phyloP scores from a whole-genome alignment of 2,329 filamentous ascomycete genomes.

The Lachnellula occidentalis region DNA sequence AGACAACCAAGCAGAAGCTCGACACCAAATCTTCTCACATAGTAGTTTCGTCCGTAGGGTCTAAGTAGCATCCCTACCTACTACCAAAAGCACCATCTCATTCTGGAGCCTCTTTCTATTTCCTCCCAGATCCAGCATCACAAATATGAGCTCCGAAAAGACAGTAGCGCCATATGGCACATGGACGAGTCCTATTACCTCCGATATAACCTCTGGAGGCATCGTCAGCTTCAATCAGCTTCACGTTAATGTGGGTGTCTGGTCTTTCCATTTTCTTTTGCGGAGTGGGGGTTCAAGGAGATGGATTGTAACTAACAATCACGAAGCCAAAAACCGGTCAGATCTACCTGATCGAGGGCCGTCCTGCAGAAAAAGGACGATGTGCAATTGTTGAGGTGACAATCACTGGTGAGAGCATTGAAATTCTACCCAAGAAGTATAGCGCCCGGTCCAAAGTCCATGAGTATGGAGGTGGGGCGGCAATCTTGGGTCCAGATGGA shows the following conservation, averaged over 20 bases:
- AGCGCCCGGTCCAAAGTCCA: constrained; percentile 44
- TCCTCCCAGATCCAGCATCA: no score
- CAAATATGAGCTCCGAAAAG: constrained; percentile 6
- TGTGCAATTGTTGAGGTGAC: constrained; percentile 40
- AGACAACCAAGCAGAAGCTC: no score
- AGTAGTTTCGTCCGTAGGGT: no score
- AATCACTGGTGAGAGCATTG: constrained; percentile 28
- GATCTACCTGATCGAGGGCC: constrained; percentile 34
- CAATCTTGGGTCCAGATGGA: constrained; percentile 35
- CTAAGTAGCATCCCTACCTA: no score
- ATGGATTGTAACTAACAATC: constrained; percentile 1
- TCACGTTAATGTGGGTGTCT: constrained; percentile 14
- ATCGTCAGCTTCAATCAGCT: constrained; percentile 31
- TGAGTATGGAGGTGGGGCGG: constrained; percentile 47
- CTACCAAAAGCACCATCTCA: no score
- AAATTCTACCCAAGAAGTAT: constrained; percentile 40
- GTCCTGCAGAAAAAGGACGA: constrained; percentile 35
- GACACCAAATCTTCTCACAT: no score
- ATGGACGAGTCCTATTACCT: constrained; percentile 36
- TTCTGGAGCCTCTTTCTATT: no score
- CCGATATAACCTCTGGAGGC: constrained; percentile 31
- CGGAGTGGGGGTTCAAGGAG: no score
- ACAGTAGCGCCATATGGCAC: constrained; percentile 32
- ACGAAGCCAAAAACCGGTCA: constrained; percentile 23
- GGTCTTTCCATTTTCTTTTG: constrained; percentile 4